Conservation (phyloP, 371 early-diverging fungal genomes). For the Actinomortierella ambigua region DNA sequence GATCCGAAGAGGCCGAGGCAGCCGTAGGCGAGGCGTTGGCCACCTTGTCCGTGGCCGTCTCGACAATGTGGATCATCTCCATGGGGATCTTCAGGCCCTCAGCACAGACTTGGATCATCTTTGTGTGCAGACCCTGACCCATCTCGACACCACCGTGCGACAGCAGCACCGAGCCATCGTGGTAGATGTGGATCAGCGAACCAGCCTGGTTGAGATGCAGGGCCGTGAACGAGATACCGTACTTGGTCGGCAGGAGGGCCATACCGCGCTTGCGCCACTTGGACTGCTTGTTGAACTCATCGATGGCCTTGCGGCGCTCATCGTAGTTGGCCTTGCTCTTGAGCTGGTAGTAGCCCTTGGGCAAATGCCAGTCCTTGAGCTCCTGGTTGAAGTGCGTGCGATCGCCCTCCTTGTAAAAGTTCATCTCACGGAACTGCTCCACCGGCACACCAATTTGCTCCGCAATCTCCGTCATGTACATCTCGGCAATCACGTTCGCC, state of each 20-base stretch:
- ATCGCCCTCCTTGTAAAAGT: constrained; percentile 72
- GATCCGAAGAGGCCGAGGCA: constrained; percentile 73
- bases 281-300: constrained; percentile 64
- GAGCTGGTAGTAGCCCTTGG: constrained; percentile 66
- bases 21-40: constrained; percentile 77
- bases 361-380: constrained; percentile 71
- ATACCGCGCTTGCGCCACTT: constrained; percentile 77
- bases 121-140: constrained; percentile 86
- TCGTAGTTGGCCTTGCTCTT: constrained; percentile 49
- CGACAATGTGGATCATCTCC: constrained; percentile 65
- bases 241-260: constrained; percentile 72
- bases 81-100: constrained; percentile 69
- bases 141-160: constrained; percentile 85
- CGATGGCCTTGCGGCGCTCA: constrained; percentile 52
- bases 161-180: constrained; percentile 76
- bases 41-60: constrained; percentile 75
- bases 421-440: constrained; percentile 61
- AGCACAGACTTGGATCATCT: constrained; percentile 77
- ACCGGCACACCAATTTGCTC: constrained; percentile 57
- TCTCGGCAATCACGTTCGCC: constrained; percentile 76
- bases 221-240: constrained; percentile 69
- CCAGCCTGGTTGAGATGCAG: constrained; percentile 78
- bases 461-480: constrained; percentile 72
- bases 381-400: constrained; percentile 66
- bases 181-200: constrained; percentile 80